Base-by-base conservation (phyloP, 2,329 filamentous ascomycete species). In the Aspergillus sp. region DNA sequence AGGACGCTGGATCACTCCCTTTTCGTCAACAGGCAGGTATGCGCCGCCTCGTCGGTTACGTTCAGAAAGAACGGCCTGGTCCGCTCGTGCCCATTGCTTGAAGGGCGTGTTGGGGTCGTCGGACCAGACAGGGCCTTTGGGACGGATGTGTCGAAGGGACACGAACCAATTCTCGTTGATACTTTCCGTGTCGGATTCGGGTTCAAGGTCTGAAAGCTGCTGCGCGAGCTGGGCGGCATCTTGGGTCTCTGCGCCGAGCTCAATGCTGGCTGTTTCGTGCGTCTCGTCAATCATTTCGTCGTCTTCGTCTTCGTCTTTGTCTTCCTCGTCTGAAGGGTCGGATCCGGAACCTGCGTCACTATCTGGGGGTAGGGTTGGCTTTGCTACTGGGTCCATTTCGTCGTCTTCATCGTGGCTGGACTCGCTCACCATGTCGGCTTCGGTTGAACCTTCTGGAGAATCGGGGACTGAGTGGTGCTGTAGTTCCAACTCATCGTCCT, bases 51-150 rank as follows among this genome's bases (percentile, higher is more conserved):
- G 71, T 39, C 65, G 70, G 25, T 61, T 59, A 2, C 72, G 67
- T 49, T 77, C 74, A 21, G 52, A 58, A 13, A 69, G 59, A 19
- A 76, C 63, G 19, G 76, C 73, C 48, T 71, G 68, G 53, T 77
- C 72, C 3, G 69, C 69, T 36, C 70, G 64, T 12, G 71, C 73
- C 71, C 74, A 79, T 6, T 59, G 61, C 60, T 78, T 79, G 61
- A 79, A 77, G 1, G 75, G 73, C 1, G 78, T 79, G 55, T 74
- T 70, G 2, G 67, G 68, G 43, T 70, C 66, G 32, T 75, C 72
- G 9, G 70, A 73, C 75, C 73, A 78, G 0, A 63, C 57, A 6
- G 67, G 65, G 6, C 59, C 62, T 9, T 58, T 62, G n/a, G 65
- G 58, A n/a, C 57, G 60, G 3, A 68, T 63, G 28, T 69, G 69